Base-by-base conservation (phyloP, 1,284 basidiomycete genomes). In the Rhodotorula glutinis region DNA sequence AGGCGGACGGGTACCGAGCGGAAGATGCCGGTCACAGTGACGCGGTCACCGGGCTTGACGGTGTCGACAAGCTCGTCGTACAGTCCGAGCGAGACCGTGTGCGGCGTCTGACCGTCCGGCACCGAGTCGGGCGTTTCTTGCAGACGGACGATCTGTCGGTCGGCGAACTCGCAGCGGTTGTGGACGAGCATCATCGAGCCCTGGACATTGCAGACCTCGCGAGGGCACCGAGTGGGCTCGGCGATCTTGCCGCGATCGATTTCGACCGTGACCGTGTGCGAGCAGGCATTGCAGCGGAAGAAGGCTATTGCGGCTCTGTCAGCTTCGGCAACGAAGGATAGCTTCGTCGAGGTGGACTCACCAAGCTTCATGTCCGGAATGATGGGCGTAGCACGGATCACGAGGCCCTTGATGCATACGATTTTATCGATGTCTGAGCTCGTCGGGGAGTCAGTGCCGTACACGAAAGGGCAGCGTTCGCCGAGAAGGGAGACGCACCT, bases 61-160 rank as follows among this genome's bases (percentile, higher is more conserved):
- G 94, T 84, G 77, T 98, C 95, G 49, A 98, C 95, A 2, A 99
- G 85, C 78, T 98, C 96, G 77, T 98, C 94, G 78, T 98, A 98
- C 25, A 91, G 90, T 77, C 93, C 95, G 65, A 98, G 80, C 3
- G 91, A 94, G 61, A 98, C 92, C 0, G 93, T 98, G 77, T 98
- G 94, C 0, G 95, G 95, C 1, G 95, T 98, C 79, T 98, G 95
- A 25, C 95, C 96, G 79, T 98, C 95, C 2, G 95, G 95, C 0
- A 98, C 94, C 11, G 89, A 91, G 76, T 98, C 78, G 0, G 95
- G 95, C 1, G 95, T 98, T 79, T 98, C 95, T 78, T 98, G 95
- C 8, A 98, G 82, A 52, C 95, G 86, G 64, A 98, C 88, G 54
- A 97, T 91, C 78, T 98, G 96, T 62, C 95, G 84, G 80, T 98